Evolutionary conservation across 108 stramenopile species (phyloP).

Genomic region (Fragilariopsis cylindrus): DNA sequence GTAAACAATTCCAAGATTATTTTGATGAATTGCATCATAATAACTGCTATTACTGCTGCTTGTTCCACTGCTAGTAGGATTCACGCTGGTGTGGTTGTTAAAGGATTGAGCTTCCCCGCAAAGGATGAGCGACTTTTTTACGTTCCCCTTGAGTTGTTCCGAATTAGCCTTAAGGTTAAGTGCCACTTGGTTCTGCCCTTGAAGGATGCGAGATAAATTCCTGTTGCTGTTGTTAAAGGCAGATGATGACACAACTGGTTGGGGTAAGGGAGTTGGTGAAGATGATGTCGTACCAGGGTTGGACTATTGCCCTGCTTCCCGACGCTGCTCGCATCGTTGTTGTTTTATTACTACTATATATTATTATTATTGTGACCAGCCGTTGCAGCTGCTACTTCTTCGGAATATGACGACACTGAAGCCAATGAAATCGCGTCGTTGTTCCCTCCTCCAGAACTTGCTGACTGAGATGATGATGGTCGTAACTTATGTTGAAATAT

Average conservation of each 20-base stretch:
- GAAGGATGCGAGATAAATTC: conserved; percentile 31
- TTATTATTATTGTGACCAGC: neutral
- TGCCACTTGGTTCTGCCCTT: conserved; percentile 57
- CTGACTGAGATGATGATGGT: neutral
- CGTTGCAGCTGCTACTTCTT: neutral
- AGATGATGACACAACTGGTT: conserved; percentile 27
- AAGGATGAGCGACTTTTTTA: conserved; percentile 78
- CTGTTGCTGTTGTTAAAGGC: conserved; percentile 24
- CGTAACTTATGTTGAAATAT: conserved; percentile 77
- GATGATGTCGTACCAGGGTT: neutral
- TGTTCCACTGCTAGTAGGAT: neutral
- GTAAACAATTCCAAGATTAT: conserved; percentile 79
- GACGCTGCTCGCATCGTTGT: conserved; percentile 1
- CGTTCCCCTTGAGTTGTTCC: conserved; percentile 79
- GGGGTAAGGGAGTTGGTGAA: conserved; percentile 10
- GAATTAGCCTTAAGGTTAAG: conserved; percentile 80
- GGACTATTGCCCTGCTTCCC: neutral
- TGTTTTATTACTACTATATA: neutral
- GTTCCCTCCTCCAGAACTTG: neutral
- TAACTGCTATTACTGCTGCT: conserved; percentile 10
- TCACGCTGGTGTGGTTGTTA: neutral
- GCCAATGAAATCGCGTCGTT: conserved; percentile 10
- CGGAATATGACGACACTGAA: conserved; percentile 10
- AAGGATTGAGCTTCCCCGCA: conserved; percentile 64
- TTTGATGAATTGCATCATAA: conserved; percentile 71